Evolutionary conservation across 2,329 filamentous ascomycete species (phyloP), one percentile per base, ranked within the genome.

Genomic region (Penicillium sclerotigenum): DNA sequence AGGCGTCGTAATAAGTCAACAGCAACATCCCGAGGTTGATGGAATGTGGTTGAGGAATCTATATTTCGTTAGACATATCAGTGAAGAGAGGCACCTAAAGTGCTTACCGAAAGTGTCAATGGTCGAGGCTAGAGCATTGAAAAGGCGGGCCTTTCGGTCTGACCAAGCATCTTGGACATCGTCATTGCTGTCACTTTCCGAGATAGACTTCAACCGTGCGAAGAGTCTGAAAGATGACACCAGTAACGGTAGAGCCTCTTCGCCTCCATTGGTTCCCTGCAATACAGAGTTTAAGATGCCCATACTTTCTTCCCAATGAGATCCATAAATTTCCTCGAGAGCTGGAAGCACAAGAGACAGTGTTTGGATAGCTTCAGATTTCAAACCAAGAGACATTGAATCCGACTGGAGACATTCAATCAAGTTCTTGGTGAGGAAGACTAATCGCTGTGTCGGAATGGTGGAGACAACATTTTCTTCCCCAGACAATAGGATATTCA

Each of bases 391-490:
- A 29, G 61, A 60, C 71, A 83, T 76, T 51, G 90, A 67, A 58
- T 79, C 79, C 65, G 86, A 78, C 14, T 87, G 81, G 0, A 92
- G 76, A 84, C 89, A 92, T 9, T 84, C 82, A 0, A 89, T 82
- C 8, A 96, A 80, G 60, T 92, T 87, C 68, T 89, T 90, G 40
- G 93, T 84, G 9, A 93, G 86, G 74, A 96, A 94, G 0, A 96
- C 85, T 3, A 94, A 74, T 24, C 91, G 83, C 65, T 92, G 84
- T 52, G 73, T 75, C 22, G 76, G 77, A 54, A 84, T 78, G 24
- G 71, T 77, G 7, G 78, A 71, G 5, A 77, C 70, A 20, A 81
- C 75, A 8, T 75, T 73, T 34, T 80, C 76, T 55, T 82, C 78
- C 3, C 73, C 76, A 24, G 76, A 68, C 9, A 85, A 63, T 4